These are phyloP conservation scores for Protomyces arabidopsidicola DNA, from an alignment of 1,139 yeast species.

Conservation along the genomic window DNA sequence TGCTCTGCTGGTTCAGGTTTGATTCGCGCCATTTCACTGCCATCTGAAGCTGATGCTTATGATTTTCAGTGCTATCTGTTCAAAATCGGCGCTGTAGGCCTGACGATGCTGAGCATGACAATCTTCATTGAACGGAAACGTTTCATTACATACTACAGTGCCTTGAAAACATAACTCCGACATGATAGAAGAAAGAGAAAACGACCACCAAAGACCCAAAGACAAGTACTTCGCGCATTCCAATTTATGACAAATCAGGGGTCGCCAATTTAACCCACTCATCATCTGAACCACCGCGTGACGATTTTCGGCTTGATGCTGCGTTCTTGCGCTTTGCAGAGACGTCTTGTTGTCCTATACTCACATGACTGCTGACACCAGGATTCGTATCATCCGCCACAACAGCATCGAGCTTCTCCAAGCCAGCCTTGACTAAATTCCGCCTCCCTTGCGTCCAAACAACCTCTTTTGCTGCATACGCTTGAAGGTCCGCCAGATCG, in stretches of 20 bases:
- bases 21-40: neutral
- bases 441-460: slow-evolving; percentile 5
- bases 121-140: neutral
- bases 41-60: neutral
- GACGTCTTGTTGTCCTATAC: neutral
- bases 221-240: too few species aligned
- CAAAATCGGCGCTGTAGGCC: neutral
- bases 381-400: neutral
- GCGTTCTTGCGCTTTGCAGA: neutral
- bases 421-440: slow-evolving; percentile 4
- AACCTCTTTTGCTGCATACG: neutral
- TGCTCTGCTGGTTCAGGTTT: neutral
- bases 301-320: neutral
- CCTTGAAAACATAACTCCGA: neutral
- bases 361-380: neutral
- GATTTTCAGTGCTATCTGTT: neutral
- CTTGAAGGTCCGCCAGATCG: neutral
- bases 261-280: neutral
- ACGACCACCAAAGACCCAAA: too few species aligned
- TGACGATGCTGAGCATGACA: neutral
- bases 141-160: too few species aligned
- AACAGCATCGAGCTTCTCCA: neutral
- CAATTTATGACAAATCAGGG: too few species aligned
- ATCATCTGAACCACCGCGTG: neutral
- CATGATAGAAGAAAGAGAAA: too few species aligned